Percentiles rank a stretch among this genome's conserved stretches.
These are phyloP conservation scores for Babesia ovis DNA, from an alignment of 169 alveolate genomes.

Conservation along the genomic window DNA sequence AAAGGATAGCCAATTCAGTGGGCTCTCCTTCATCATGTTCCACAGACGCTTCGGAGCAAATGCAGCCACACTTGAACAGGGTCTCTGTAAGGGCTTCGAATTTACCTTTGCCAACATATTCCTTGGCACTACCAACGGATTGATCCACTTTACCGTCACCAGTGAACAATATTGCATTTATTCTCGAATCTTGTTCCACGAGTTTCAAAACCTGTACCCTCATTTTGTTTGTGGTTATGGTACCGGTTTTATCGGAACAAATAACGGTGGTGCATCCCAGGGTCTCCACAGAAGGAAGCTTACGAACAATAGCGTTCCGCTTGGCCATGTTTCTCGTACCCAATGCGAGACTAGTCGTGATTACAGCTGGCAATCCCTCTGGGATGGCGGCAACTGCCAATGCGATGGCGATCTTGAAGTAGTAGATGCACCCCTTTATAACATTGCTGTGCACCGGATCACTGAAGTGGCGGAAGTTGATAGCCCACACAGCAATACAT, in stretches of 20 bases:
- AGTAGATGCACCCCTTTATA: conserved; percentile 94
- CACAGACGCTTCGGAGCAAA: conserved; percentile 55
- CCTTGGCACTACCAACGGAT: neutral
- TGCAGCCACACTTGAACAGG: conserved; percentile 38
- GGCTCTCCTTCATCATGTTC: conserved; percentile 64
- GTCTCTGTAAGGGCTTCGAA: conserved; percentile 19
- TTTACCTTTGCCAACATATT: conserved; percentile 3
- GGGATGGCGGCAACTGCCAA: conserved; percentile 99
- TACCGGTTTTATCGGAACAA: conserved; percentile 99
- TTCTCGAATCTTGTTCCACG: conserved; percentile 7
- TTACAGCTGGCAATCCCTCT: conserved; percentile 99
- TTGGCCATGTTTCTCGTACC: conserved; percentile 97
- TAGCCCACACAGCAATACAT: conserved; percentile 94
- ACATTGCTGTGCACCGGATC: conserved; percentile 96
- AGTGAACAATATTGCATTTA: conserved; percentile 22
- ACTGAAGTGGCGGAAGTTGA: conserved; percentile 92
- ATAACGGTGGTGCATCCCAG: conserved; percentile 98
- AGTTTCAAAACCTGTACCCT: conserved; percentile 69
- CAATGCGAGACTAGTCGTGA: conserved; percentile 97
- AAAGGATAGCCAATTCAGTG: conserved; percentile 57
- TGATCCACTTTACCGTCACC: neutral
- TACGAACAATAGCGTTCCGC: conserved; percentile 95
- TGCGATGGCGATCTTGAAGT: conserved; percentile 97
- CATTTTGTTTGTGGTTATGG: conserved; percentile 97
- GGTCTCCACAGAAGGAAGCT: conserved; percentile 96